Base-by-base conservation (phyloP, 2,329 filamentous ascomycete genomes). In the Catunica adiposa region DNA sequence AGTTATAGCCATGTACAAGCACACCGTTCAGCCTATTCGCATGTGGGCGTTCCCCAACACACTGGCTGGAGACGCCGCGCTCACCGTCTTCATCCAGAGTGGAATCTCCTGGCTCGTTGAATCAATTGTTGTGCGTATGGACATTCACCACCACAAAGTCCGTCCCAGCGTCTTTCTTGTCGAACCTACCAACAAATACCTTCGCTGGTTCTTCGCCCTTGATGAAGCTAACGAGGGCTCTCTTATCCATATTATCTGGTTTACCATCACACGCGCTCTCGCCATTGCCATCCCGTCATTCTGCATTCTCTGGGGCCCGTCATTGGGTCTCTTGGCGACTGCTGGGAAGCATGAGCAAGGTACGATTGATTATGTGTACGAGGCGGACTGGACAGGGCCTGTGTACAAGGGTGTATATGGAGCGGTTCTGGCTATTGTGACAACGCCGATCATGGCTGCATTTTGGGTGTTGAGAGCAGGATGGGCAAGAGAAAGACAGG, bases 71-170 rank as follows among this genome's bases (percentile, higher is more conserved):
- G 75, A 78, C 62, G 70, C 70, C 2, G 70, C 67, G 38, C 66
- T 78, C 42, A 77, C 75, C n/a, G 68, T 75, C 57, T 66, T 77
- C 59, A 54, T 77, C 53, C 74, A 77, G 62, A 70, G 66, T 60
- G 62, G 73, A 59, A 65, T 75, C 50, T 78, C 75, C 22, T 78
- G 75, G 74, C 64, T 74, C 53, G 65, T 75, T 44, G 73, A 77
- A 61, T 64, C 69, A 37, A 57, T 69, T 26, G 62, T 76, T n/a
- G 73, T 78, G 25, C 70, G 70, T 60, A 65, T 66, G 22, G 73
- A 77, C 63, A 64, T 78, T 20, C 66, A 63, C 22, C 64, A 64
- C 34, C 70, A 72, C 34, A 66, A 65, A 7, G 67, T 78, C 47
- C 69, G 72, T 57, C 69, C 75, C 25, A 69, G 77, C 29, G 72